Conservation (phyloP, 2,329 filamentous ascomycete genomes). For the Huntiella omanensis region DNA sequence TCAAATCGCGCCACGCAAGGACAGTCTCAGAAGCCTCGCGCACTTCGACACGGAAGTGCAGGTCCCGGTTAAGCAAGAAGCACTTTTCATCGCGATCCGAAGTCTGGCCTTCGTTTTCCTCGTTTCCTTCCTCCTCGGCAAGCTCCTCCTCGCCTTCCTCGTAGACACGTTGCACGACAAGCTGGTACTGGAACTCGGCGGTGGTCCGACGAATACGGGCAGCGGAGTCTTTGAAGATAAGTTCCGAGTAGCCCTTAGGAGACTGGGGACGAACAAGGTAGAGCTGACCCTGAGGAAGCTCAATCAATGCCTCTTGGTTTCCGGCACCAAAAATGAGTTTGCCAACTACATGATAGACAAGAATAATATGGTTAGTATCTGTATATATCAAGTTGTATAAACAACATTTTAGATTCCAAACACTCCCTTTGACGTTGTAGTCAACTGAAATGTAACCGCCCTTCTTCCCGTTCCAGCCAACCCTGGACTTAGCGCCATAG, state of each 20-base stretch:
- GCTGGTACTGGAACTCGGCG: conserved; percentile 92
- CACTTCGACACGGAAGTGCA: conserved; percentile 73
- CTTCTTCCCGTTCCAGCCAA: no score
- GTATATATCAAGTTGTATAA: not conserved
- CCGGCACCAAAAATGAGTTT: conserved; percentile 80
- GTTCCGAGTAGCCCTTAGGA: conserved; percentile 93
- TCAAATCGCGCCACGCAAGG: conserved; percentile 86
- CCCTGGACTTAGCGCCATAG: no score
- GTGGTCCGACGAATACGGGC: conserved; percentile 82
- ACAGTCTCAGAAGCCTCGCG: conserved; percentile 67
- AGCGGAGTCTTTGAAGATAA: conserved; percentile 94
- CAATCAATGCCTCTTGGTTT: conserved; percentile 82
- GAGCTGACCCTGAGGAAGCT: conserved; percentile 87
- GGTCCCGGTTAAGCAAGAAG: conserved; percentile 79
- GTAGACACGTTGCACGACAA: conserved; percentile 88
- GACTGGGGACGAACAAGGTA: conserved; percentile 91
- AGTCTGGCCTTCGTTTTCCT: conserved; percentile 54
- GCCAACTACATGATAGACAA: conserved; percentile 38
- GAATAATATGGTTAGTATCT: conserved; percentile 7
- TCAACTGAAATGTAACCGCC: no score
- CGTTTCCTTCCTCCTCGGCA: conserved; percentile 74
- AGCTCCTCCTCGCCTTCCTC: conserved; percentile 93
- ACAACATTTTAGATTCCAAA: not conserved
- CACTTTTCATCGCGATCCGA: conserved; percentile 90
- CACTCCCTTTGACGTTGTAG: not conserved